Conservation (phyloP, 805 yeast species). For the Candida pini region DNA sequence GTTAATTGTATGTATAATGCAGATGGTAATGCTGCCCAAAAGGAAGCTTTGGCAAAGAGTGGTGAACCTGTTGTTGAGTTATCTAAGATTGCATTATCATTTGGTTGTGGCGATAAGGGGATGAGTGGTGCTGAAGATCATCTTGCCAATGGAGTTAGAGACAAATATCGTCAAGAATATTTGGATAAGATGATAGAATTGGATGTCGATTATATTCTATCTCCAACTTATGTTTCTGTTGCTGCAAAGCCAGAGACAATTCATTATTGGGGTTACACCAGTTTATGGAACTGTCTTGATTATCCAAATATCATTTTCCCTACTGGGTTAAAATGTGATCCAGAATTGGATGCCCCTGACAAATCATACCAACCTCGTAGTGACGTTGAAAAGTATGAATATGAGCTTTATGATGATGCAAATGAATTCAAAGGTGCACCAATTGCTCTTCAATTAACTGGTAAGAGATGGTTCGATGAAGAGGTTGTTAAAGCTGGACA, state of each 20-base stretch:
- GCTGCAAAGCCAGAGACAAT: conserved; percentile 58
- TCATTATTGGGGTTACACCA: conserved; percentile 70
- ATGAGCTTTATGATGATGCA: conserved; percentile 28
- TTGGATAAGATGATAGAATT: conserved; percentile 40
- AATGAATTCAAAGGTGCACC: conserved; percentile 40
- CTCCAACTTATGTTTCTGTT: conserved; percentile 59
- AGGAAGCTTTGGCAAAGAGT: conserved; percentile 40
- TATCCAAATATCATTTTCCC: conserved; percentile 58
- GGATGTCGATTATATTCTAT: conserved; percentile 53
- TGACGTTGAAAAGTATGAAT: conserved; percentile 28
- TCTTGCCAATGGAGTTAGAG: conserved; percentile 42
- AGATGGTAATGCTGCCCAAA: conserved; percentile 55
- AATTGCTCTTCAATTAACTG: conserved; percentile 44
- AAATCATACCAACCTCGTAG: conserved; percentile 12
- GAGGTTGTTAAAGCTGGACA: conserved; percentile 40
- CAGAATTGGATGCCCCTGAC: conserved; percentile 18
- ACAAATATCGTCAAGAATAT: conserved; percentile 46
- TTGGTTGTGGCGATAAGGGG: conserved; percentile 50
- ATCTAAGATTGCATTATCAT: conserved; percentile 45
- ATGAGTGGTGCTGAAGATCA: conserved; percentile 43
- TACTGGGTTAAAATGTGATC: conserved; percentile 46
- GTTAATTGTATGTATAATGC: conserved; percentile 47
- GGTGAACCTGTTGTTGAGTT: conserved; percentile 64
- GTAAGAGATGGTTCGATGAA: conserved; percentile 47
- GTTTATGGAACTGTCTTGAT: conserved; percentile 64